Evolutionary conservation across 2,329 filamentous ascomycete genomes (phyloP).

Genomic region (Stachybotrys chartarum): DNA sequence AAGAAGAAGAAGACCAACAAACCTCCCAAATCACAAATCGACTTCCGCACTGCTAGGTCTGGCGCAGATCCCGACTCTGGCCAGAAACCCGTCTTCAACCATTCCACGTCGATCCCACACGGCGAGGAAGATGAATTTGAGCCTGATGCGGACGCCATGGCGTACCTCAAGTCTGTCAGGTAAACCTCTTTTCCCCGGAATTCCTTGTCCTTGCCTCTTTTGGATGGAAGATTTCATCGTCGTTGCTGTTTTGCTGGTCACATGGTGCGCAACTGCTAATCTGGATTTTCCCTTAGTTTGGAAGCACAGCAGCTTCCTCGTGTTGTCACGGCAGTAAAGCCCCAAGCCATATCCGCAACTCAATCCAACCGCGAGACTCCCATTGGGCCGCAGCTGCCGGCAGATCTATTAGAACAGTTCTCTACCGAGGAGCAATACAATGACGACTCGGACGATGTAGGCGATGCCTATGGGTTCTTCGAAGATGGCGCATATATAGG

Average conservation of each 20-base stretch:
- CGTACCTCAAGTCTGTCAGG: constrained; percentile 66
- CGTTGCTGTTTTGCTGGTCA: constrained; percentile 13
- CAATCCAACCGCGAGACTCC: constrained; percentile 27
- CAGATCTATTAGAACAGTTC: background rate
- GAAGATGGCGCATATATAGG: constrained; percentile 74
- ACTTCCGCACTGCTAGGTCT: constrained; percentile 30
- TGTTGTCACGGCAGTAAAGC: constrained; percentile 57
- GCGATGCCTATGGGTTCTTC: constrained; percentile 59
- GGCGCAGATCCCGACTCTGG: constrained; percentile 59
- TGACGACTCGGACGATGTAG: constrained; percentile 28
- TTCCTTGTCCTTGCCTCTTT: constrained; percentile 1
- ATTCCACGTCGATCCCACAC: constrained; percentile 37
- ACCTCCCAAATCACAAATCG: background rate
- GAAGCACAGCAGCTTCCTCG: constrained; percentile 71
- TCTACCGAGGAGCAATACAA: constrained; percentile 18
- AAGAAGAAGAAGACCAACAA: constrained; percentile 21
- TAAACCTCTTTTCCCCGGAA: constrained; percentile 30
- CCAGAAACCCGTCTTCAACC: constrained; percentile 65
- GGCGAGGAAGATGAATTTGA: constrained; percentile 60
- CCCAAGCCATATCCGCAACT: constrained; percentile 44
- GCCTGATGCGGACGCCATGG: constrained; percentile 59
- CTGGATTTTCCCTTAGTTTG: constrained; percentile 51
- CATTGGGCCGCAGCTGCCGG: background rate
- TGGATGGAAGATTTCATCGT: constrained; percentile 3
- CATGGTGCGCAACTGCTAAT: constrained; percentile 33